A percentile compares a stretch with the other conserved stretches of the same genome.
Evolutionary conservation across 345 rosid species (phyloP).

Genomic region (Durio zibethinus): DNA sequence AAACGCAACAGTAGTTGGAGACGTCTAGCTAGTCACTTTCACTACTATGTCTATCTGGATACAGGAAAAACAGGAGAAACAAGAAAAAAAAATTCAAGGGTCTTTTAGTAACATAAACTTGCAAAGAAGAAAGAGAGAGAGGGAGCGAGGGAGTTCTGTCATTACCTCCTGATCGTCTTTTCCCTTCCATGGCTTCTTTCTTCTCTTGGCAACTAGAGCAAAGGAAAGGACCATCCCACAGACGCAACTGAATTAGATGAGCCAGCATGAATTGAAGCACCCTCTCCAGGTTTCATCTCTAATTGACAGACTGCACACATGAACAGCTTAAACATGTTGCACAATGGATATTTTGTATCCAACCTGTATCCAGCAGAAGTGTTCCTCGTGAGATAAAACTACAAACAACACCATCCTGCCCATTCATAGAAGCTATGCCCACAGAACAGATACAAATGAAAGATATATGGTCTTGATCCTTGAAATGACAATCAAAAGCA

Average conservation of each 20-base stretch:
- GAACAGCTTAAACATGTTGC: conserved; percentile 97
- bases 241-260: conserved; percentile 58
- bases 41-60: conserved; percentile 76
- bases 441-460: neutral
- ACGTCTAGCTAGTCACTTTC: conserved; percentile 75
- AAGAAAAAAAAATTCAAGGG: conserved; percentile 14
- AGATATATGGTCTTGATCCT: neutral
- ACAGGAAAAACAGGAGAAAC: neutral
- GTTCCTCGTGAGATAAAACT: conserved; percentile 14
- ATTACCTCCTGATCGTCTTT: conserved; percentile 73
- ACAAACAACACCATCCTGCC: neutral
- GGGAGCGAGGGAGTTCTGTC: conserved; percentile 1
- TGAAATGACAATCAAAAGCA: neutral
- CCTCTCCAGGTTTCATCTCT: conserved; percentile 97
- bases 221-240: conserved; percentile 99
- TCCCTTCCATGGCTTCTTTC: conserved; percentile 99
- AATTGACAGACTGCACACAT: conserved; percentile 97
- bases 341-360: conserved; percentile 82
- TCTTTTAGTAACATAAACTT: conserved; percentile 11
- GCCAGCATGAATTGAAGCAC: conserved; percentile 83
- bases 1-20: conserved; percentile 18
- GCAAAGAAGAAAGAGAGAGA: neutral
- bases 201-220: conserved; percentile 94
- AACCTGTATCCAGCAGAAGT: conserved; percentile 53
- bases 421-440: conserved; percentile 3